Percentiles rank a stretch among this genome's conserved stretches.
These are phyloP conservation scores for Cephaloascus fragrans DNA, from an alignment of 805 yeast species.

Conservation along the genomic window DNA sequence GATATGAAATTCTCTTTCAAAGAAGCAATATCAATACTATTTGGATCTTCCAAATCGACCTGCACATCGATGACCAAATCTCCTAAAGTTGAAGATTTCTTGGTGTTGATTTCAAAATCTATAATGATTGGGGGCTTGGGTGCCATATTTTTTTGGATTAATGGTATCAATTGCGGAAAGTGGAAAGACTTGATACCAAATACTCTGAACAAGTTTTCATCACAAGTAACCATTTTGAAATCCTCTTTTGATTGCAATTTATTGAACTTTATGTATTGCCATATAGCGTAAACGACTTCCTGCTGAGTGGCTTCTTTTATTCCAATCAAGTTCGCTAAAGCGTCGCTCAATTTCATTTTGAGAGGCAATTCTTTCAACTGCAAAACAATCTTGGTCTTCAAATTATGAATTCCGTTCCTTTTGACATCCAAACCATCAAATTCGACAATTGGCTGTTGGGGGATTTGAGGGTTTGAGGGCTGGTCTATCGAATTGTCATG, in stretches of 20 bases:
- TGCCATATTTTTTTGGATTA: slow-evolving; percentile 56
- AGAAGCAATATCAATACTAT: not conserved
- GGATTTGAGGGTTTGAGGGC: slow-evolving; percentile 16
- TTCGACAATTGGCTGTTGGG: slow-evolving; percentile 21
- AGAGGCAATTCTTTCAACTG: slow-evolving; percentile 74
- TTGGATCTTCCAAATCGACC: slow-evolving; percentile 14
- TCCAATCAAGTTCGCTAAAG: slow-evolving; percentile 64
- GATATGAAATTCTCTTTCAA: slow-evolving; percentile 14
- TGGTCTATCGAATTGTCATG: slow-evolving; percentile 46
- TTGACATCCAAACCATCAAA: slow-evolving; percentile 89
- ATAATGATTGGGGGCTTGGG: slow-evolving; percentile 77
- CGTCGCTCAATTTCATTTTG: slow-evolving; percentile 49
- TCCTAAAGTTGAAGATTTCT: slow-evolving; percentile 70
- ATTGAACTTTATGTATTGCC: slow-evolving; percentile 72
- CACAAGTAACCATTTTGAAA: slow-evolving; percentile 42
- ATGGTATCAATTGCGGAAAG: slow-evolving; percentile 64
- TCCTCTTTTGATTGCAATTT: slow-evolving; percentile 46
- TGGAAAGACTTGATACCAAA: slow-evolving; percentile 38
- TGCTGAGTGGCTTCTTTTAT: slow-evolving; percentile 74
- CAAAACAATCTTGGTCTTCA: slow-evolving; percentile 63
- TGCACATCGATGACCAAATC: slow-evolving; percentile 70
- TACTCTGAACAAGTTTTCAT: slow-evolving; percentile 31
- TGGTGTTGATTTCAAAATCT: slow-evolving; percentile 69
- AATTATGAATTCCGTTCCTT: slow-evolving; percentile 51
- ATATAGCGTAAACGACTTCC: slow-evolving; percentile 67